Conservation (phyloP, 2,329 filamentous ascomycete genomes). For the Blastomyces parvus region DNA sequence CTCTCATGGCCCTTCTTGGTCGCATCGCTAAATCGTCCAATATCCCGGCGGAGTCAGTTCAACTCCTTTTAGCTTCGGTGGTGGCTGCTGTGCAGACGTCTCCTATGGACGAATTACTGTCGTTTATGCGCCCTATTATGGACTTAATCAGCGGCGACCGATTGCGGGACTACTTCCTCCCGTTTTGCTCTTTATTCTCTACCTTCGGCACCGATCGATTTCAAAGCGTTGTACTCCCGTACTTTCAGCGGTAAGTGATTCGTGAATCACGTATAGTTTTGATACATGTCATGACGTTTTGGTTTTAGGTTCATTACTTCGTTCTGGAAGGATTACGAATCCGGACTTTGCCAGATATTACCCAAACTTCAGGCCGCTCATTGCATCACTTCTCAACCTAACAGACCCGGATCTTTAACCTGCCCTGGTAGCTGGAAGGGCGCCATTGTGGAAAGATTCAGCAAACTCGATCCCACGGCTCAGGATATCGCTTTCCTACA, state of each 20-base stretch:
- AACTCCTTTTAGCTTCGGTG: slow-evolving; percentile 37
- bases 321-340: slow-evolving; percentile 61
- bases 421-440: slow-evolving; percentile 53
- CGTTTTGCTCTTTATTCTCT: slow-evolving; percentile 74
- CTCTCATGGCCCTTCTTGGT: slow-evolving; percentile 46
- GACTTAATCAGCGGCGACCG: slow-evolving; percentile 55
- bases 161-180: slow-evolving; percentile 64
- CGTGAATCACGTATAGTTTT: not conserved
- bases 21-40: slow-evolving; percentile 21
- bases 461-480: slow-evolving; percentile 36
- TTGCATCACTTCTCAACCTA: slow-evolving; percentile 44
- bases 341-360: slow-evolving; percentile 58
- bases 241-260: slow-evolving; percentile 61
- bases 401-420: slow-evolving; percentile 30
- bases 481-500: slow-evolving; percentile 59
- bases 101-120: slow-evolving; percentile 68
- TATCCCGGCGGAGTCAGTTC: slow-evolving; percentile 22
- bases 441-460: slow-evolving; percentile 61
- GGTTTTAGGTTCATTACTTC: slow-evolving; percentile 57
- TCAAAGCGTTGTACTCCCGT: slow-evolving; percentile 63
- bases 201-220: slow-evolving; percentile 67
- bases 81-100: slow-evolving; percentile 65
- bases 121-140: slow-evolving; percentile 56
- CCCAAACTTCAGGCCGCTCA: slow-evolving; percentile 47
- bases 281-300: slow-evolving; percentile 19